Evolutionary conservation across 2,329 filamentous ascomycete genomes (phyloP), one percentile per base, ranked within the genome.

Genomic region (Thielaviopsis ethacetica): DNA sequence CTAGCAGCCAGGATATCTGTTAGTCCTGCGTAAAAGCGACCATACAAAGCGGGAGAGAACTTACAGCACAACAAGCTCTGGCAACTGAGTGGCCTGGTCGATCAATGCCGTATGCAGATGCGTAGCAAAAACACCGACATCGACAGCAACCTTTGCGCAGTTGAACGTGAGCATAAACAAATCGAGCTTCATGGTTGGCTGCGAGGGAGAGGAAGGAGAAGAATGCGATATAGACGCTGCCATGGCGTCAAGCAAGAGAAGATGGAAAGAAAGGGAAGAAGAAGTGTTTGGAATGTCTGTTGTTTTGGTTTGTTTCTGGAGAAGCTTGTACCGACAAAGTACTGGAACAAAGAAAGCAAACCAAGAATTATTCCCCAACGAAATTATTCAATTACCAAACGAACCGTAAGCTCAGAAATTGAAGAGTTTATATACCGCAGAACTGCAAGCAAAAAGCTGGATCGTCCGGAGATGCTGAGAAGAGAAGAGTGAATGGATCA

Each of bases 111-210:
- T 68, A 67, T 85, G 81, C 64, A 95, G 74, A 66, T 90, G 83
- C 12, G 79, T 72, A 15, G 86, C 83, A 66, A 96, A 89, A 56
- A 81, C 75, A 44, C 82, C 74, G 22, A 83, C 75, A 64, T 91
- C 77, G 66, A 95, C 81, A 9, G 82, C 71, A 58, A 77, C 77
- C 64, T 88, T 86, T 34, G 80, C 91, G 67, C 88, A 94, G 69
- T 97, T 97, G 75, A 93, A 95, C 12, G 91, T 95, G 58, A 95
- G 71, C 63, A 95, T 78, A 66, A 95, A 85, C 59, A 90, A 72
- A 65, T 84, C 82, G 59, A 94, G 75, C 47, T 30, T 52, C 63
- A 62, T 62, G 56, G 41, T 54, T 10, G 49, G n/a, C n/a, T 51
- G 13, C 27, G 22, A 19, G 19, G 38, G 21, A 24, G 27, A 44